These are phyloP conservation scores for Tuber umbilicatum DNA, from an alignment of 495 filamentous ascomycete species.

Conservation along the genomic window DNA sequence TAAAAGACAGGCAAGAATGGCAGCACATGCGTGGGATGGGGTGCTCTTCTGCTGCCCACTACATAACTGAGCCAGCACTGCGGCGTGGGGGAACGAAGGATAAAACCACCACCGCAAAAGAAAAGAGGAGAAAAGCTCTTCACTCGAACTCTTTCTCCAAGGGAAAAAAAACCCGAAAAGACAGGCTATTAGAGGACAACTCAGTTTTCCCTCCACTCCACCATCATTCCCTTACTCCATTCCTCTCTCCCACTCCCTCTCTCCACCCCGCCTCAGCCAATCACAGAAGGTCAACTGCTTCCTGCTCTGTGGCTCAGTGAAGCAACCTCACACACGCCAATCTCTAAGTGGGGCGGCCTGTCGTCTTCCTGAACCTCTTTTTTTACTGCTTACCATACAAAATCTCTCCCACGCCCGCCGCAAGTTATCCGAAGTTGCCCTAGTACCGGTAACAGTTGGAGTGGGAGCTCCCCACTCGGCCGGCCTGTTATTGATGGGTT, in stretches of 20 bases:
- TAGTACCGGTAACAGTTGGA: not conserved
- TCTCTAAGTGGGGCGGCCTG: not conserved
- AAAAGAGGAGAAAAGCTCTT: conserved; percentile 26
- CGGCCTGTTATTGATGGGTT: conserved; percentile 1
- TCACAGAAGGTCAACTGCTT: conserved; percentile 25
- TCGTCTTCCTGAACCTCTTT: conserved; percentile 52
- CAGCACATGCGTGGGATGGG: conserved; percentile 32
- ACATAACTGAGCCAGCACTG: conserved; percentile 30
- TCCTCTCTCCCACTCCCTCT: not conserved
- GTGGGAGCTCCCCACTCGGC: not conserved
- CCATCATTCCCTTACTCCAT: not conserved
- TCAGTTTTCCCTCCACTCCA: conserved; percentile 14
- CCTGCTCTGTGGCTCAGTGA: conserved; percentile 9
- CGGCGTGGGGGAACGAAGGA: conserved; percentile 29
- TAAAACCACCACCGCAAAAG: not conserved
- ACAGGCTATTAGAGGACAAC: conserved; percentile 33
- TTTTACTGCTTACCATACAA: conserved; percentile 63
- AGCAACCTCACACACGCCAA: not conserved
- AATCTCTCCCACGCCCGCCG: conserved; percentile 70
- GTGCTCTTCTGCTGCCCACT: conserved; percentile 6
- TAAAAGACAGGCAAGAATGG: conserved; percentile 30
- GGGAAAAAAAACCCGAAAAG: not conserved
- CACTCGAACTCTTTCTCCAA: not conserved
- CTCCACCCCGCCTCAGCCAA: conserved; percentile 21
- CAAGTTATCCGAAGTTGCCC: conserved; percentile 73